Conservation (phyloP, 495 filamentous ascomycete genomes). For the Aspergillus taichungensis region DNA sequence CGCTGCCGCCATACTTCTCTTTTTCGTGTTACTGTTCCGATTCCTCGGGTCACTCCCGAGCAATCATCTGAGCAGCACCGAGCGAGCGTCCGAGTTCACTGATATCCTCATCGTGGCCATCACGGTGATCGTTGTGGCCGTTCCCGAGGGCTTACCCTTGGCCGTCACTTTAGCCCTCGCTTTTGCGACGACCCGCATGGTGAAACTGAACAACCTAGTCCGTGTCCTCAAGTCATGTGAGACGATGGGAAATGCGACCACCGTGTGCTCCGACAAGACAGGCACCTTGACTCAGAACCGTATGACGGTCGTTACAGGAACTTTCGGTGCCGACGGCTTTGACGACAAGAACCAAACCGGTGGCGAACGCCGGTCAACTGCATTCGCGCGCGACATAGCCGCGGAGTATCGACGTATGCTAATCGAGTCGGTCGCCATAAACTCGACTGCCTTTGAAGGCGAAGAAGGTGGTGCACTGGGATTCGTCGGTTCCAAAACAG, state of each 20-base stretch:
- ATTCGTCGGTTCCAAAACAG: constrained; percentile 73
- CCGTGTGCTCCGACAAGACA: constrained; percentile 89
- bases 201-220: constrained; percentile 51
- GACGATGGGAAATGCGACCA: constrained; percentile 78
- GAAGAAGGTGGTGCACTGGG: constrained; percentile 47
- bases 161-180: constrained; percentile 48
- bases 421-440: constrained; percentile 54
- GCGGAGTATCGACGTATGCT: constrained; percentile 36
- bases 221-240: constrained; percentile 61
- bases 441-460: constrained; percentile 72
- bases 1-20: constrained; percentile 67
- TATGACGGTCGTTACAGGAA: constrained; percentile 60
- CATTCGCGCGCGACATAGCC: constrained; percentile 2
- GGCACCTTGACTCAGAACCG: constrained; percentile 76
- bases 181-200: constrained; percentile 51
- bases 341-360: constrained; percentile 12
- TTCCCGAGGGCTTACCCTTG: constrained; percentile 57
- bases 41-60: constrained; percentile 54
- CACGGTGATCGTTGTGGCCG: constrained; percentile 56
- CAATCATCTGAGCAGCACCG: constrained; percentile 39
- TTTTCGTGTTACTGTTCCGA: constrained; percentile 71
- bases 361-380: not conserved
- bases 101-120: constrained; percentile 52
- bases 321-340: constrained; percentile 34
- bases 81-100: constrained; percentile 54